These are phyloP conservation scores for Phytophthora rubi DNA, from an alignment of 352 stramenopile species.

Conservation along the genomic window DNA sequence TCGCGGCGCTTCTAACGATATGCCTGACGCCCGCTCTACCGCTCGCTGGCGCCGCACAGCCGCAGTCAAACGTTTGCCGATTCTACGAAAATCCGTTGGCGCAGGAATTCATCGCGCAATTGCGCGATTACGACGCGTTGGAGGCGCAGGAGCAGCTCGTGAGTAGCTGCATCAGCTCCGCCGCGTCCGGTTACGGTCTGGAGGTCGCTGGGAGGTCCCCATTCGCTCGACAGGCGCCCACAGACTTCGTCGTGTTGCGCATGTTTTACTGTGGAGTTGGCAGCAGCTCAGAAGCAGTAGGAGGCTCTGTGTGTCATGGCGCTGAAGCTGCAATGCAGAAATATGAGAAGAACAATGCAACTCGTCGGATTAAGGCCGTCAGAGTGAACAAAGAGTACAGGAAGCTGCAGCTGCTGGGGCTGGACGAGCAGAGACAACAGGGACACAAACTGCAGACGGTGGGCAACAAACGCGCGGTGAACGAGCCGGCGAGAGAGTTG, in stretches of 20 bases:
- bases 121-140: slow-evolving; percentile 38
- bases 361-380: slow-evolving; percentile 44
- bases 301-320: slow-evolving; percentile 25
- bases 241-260: slow-evolving; percentile 69
- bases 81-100: slow-evolving; percentile 42
- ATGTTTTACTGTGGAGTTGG: slow-evolving; percentile 48
- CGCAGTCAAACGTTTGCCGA: slow-evolving; percentile 34
- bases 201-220: slow-evolving; percentile 32
- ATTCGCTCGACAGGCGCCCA: slow-evolving; percentile 46
- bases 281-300: background rate
- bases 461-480: slow-evolving; percentile 21
- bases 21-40: slow-evolving; percentile 3
- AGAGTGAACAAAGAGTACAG: slow-evolving; percentile 58
- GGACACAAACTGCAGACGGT: slow-evolving; percentile 26
- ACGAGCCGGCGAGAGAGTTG: slow-evolving; percentile 24
- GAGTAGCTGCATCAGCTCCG: slow-evolving; percentile 26
- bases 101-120: slow-evolving; percentile 51
- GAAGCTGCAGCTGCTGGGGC: slow-evolving; percentile 41
- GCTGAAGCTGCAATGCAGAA: slow-evolving; percentile 33
- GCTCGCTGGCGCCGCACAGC: slow-evolving; percentile 2
- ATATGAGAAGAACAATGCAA: slow-evolving; percentile 6
- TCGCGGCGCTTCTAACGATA: slow-evolving; percentile 18
- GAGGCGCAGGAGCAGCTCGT: slow-evolving; percentile 45
- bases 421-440: slow-evolving; percentile 11
- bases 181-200: slow-evolving; percentile 27